Evolutionary conservation across 192 early-diverging fungal species (phyloP).

Genomic region (Paraglomus brasilianum): DNA sequence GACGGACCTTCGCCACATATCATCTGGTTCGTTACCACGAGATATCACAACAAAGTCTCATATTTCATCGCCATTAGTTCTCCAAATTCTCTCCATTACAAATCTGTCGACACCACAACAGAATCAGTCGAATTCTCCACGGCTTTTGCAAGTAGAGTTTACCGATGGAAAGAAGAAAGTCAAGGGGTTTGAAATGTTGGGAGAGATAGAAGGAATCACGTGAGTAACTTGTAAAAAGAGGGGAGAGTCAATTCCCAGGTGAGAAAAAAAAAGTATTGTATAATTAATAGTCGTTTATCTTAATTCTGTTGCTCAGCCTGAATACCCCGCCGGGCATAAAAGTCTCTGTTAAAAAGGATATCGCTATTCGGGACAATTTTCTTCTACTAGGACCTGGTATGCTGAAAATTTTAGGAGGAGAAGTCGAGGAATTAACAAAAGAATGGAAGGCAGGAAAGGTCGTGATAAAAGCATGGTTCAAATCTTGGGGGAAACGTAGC

Average conservation of each 20-base stretch:
- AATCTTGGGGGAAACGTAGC: neutral
- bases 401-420: constrained; percentile 34
- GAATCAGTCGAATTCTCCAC: constrained; percentile 33
- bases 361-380: constrained; percentile 35
- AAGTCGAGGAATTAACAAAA: constrained; percentile 36
- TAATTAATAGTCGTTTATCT: neutral
- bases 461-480: neutral
- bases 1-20: neutral
- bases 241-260: neutral
- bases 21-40: neutral
- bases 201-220: constrained; percentile 31
- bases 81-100: constrained; percentile 35
- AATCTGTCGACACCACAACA: constrained; percentile 34
- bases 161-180: constrained; percentile 38
- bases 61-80: constrained; percentile 19
- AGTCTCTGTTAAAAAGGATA: constrained; percentile 27
- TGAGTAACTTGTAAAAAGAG: neutral
- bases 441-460: constrained; percentile 41
- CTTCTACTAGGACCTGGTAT: constrained; percentile 32
- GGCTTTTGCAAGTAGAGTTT: constrained; percentile 34
- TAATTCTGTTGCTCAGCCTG: constrained; percentile 9
- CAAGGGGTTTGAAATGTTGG: constrained; percentile 35
- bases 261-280: neutral
- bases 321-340: constrained; percentile 40
- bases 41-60: neutral